Evolutionary conservation across 2,329 filamentous ascomycete species (phyloP).

Genomic region (Xylaria sp.): DNA sequence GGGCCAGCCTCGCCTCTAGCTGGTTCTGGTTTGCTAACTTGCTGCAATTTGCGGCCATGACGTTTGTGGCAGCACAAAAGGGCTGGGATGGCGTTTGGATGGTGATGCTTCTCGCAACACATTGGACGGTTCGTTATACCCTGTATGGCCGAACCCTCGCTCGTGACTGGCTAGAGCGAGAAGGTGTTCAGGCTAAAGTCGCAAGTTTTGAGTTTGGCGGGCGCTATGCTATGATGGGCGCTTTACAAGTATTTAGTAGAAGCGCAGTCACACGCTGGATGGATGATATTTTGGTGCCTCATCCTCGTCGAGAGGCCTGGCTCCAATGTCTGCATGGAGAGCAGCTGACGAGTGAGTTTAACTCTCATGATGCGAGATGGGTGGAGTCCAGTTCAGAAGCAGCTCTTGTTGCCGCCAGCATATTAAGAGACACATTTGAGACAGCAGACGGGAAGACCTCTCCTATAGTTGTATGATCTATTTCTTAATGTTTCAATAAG

Average conservation of each 20-base stretch:
- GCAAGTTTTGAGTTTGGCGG: constrained; percentile 30
- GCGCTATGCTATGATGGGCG: constrained; percentile 32
- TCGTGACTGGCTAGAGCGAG: constrained; percentile 3
- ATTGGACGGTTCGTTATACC: constrained; percentile 1
- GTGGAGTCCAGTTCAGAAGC: not conserved
- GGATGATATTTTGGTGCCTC: constrained; percentile 32
- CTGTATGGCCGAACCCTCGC: not conserved
- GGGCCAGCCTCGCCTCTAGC: not conserved
- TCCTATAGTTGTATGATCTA: too few relatives aligned
- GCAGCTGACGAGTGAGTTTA: not conserved
- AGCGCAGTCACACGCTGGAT: constrained; percentile 32
- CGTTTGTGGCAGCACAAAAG: constrained; percentile 36
- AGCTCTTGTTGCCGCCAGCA: not conserved
- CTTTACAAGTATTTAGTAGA: constrained; percentile 30
- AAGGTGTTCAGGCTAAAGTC: constrained; percentile 27
- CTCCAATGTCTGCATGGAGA: not conserved
- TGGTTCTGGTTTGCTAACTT: constrained; percentile 34
- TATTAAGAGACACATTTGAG: too few relatives aligned
- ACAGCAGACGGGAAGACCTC: too few relatives aligned
- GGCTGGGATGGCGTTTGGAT: constrained; percentile 33
- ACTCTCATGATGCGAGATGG: not conserved
- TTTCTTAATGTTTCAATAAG: too few relatives aligned
- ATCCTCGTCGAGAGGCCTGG: constrained; percentile 26
- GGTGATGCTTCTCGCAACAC: constrained; percentile 25
- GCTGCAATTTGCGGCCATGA: constrained; percentile 36